Evolutionary conservation across 1,284 basidiomycete genomes (phyloP), one percentile per base, ranked within the genome.

Genomic region (Coriolopsis trogii): DNA sequence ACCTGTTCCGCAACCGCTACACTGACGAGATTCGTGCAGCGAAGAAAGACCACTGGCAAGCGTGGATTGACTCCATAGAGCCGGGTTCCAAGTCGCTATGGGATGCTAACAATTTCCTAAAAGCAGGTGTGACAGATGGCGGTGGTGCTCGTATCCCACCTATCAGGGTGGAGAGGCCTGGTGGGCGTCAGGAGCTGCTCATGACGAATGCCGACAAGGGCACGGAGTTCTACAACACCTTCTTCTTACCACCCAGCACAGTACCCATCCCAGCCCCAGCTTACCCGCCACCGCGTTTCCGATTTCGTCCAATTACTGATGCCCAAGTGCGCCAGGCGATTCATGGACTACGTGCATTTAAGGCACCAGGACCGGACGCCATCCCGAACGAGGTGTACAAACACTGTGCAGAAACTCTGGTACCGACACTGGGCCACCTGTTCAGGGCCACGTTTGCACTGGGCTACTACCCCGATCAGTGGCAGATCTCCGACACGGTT

Each of bases 351-450:
- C 51, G 51, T 6, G 64, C 67, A 0, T 67, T 65, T 60, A 78
- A 78, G 43, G 74, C 70, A 0, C 61, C 70, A 0, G 68, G 70
- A 0, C 66, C 68, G 0, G 70, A 71, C 33, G 62, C 63, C 0
- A 64, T 72, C 10, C 65, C 71, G 1, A 78, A 76, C 49, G 56
- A 63, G 9, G 69, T 75, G 4, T 61, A 70, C 33, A 67, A 49
- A 16, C 33, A 69, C 4, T 65, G 58, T 28, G 25, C 34, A 2
- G 62, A 69, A 15, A n/a, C 62, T 0, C 58, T 78, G 0, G 42
- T 65, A 1, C 62, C 61, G 5, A 46, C 57, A 21, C 54, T 76
- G 4, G 60, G 55, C 3, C 52, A 39, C 7, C 62, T 75, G 2
- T 76, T 61, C 53, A 24, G 61, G 1, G 69, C 70, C 0, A 65